Conservation (phyloP, 202 grass and related monocot genomes). For the Schoenoplectus triqueter region DNA sequence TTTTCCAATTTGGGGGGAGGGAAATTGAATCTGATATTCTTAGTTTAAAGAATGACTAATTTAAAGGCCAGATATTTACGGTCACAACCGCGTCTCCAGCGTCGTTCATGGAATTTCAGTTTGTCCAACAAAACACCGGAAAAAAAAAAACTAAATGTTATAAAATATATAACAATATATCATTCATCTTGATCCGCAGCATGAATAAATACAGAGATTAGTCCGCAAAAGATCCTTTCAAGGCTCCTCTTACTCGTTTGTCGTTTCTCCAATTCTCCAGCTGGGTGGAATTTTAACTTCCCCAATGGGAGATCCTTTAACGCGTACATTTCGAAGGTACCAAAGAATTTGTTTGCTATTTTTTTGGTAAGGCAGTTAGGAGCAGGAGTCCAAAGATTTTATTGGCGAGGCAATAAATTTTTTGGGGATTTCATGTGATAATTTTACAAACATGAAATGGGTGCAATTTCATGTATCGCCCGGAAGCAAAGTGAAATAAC, state of each 20-base stretch:
- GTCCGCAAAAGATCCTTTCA: not conserved
- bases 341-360: too few relatives aligned
- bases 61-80: constrained; percentile 11
- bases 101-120: not conserved
- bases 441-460: not conserved
- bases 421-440: not conserved
- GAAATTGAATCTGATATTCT: constrained; percentile 3
- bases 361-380: too few relatives aligned
- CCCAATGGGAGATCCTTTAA: not conserved
- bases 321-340: too few relatives aligned
- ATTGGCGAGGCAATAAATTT: not conserved
- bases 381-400: not conserved
- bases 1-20: not conserved
- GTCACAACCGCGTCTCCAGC: not conserved
- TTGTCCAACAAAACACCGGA: not conserved
- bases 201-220: not conserved
- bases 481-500: too few relatives aligned
- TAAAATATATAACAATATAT: not conserved
- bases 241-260: not conserved
- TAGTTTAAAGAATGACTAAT: not conserved
- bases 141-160: not conserved
- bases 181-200: not conserved
- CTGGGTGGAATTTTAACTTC: not conserved
- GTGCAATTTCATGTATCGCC: not conserved
- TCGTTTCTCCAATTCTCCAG: not conserved